phyloP scores from a whole-genome alignment of 1,139 yeast genomes.

The Magnusiomyces tetraspermus region DNA sequence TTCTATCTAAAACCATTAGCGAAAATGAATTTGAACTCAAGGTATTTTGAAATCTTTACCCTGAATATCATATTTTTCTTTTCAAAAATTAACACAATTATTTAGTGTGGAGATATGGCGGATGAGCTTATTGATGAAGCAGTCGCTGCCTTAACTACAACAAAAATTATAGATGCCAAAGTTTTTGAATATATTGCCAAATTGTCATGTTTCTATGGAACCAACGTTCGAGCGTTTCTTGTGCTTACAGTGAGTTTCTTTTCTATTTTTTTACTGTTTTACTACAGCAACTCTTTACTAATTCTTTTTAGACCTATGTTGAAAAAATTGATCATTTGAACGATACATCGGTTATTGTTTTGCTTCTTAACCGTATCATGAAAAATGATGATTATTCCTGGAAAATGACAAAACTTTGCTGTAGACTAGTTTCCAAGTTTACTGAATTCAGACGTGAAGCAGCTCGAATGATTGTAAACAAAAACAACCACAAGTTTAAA shows the following conservation, averaged over 20 bases:
- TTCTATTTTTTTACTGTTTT: neutral
- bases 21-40: slow-evolving; percentile 1
- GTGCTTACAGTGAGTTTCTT: slow-evolving; percentile 9
- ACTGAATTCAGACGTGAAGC: slow-evolving; percentile 11
- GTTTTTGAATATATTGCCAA: slow-evolving; percentile 1
- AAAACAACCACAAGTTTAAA: slow-evolving; percentile 1
- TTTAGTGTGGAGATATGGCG: neutral
- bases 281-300: too few relatives aligned
- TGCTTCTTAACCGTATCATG: slow-evolving; percentile 12
- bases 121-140: neutral
- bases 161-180: neutral
- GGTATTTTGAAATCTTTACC: neutral
- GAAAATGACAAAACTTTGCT: slow-evolving; percentile 15
- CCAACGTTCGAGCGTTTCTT: slow-evolving; percentile 11
- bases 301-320: slow-evolving; percentile 11
- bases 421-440: slow-evolving; percentile 7
- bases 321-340: slow-evolving; percentile 6
- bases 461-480: slow-evolving; percentile 8
- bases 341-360: slow-evolving; percentile 5
- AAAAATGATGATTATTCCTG: slow-evolving; percentile 10
- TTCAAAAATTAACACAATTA: neutral
- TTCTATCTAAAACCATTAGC: neutral
- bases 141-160: neutral
- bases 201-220: slow-evolving; percentile 14
- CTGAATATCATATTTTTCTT: neutral